Base-by-base conservation (phyloP, 768 basidiomycete genomes). In the Tylopilus vinaceipallidus region DNA sequence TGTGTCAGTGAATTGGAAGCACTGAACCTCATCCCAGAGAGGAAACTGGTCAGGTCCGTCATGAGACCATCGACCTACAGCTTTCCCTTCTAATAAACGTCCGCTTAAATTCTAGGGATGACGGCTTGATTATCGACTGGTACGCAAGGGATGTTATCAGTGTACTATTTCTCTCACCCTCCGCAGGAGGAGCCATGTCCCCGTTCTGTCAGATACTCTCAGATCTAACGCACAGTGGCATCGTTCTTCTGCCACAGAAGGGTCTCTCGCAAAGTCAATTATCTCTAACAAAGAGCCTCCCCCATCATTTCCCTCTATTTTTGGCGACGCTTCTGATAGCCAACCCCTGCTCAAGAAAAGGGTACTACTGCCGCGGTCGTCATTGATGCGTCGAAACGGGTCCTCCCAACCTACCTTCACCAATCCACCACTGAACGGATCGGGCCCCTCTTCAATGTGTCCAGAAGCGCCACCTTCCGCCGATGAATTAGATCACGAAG, bases 201-300 rank as follows among this genome's bases (percentile, higher is more conserved):
- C 69, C 4, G 65, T 71, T 39, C 61, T 65, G 65, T 61, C 67
- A 42, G 65, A 68, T 49, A 65, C 67, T 0, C 48, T 67, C 40
- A 59, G 53, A 39, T 50, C 59, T 4, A 70, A 68, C 20, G 61
- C 59, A 14, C 49, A 44, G 32, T 54, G 55, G 41, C 54, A 33
- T 17, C 46, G 19, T 32, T 17, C 49, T 17, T 14, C 22, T 7
- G 14, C 11, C 33, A 33, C 10, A n/a, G 41, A 29, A n/a, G 40
- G 39, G 34, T 43, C 54, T 0, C 33, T 37, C 16, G 11, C 29
- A 26, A 43, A 42, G 20, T 30, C 47, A 6, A n/a, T 40, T 22
- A 14, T 17, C 6, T 44, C 52, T 33, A 39, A 41, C 16, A 35
- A 29, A n/a, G 38, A 33, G 20, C 24, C 1, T 13, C 35, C 22